Conservation (phyloP, 1,284 basidiomycete species). For the Pseudozyma sp. region DNA sequence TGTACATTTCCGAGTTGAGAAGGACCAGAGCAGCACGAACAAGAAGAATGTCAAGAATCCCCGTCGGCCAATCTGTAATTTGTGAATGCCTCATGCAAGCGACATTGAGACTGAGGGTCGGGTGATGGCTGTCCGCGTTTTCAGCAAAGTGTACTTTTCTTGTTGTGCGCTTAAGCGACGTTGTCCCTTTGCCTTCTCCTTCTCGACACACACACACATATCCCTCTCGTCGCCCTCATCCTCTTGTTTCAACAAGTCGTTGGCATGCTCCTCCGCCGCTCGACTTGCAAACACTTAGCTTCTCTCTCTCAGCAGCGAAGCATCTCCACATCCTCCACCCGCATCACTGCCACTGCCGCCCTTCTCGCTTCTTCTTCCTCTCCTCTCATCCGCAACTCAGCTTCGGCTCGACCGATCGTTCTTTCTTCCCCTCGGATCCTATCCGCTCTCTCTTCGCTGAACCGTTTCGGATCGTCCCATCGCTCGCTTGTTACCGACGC, state of each 20-base stretch:
- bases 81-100: not conserved
- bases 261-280: conserved; percentile 54
- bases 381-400: not conserved
- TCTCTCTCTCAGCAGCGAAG: conserved; percentile 47
- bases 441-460: too few relatives aligned
- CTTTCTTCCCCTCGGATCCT: too few relatives aligned
- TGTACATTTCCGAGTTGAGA: conserved; percentile 3
- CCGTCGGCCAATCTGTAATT: not conserved
- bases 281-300: conserved; percentile 41
- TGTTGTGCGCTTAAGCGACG: not conserved
- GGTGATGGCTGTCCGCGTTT: not conserved
- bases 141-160: not conserved
- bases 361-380: not conserved
- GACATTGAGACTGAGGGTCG: not conserved
- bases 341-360: not conserved
- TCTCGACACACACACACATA: conserved; percentile 5
- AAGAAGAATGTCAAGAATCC: conserved; percentile 1
- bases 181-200: not conserved
- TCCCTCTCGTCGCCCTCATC: not conserved
- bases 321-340: conserved; percentile 9
- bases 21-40: too few relatives aligned
- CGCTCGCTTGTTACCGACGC: conserved; percentile 41
- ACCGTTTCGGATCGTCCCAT: too few relatives aligned
- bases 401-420: not conserved
- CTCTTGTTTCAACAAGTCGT: conserved; percentile 15